phyloP scores from a whole-genome alignment of 2,329 filamentous ascomycete species.

The Microdochium trichocladiopsis region DNA sequence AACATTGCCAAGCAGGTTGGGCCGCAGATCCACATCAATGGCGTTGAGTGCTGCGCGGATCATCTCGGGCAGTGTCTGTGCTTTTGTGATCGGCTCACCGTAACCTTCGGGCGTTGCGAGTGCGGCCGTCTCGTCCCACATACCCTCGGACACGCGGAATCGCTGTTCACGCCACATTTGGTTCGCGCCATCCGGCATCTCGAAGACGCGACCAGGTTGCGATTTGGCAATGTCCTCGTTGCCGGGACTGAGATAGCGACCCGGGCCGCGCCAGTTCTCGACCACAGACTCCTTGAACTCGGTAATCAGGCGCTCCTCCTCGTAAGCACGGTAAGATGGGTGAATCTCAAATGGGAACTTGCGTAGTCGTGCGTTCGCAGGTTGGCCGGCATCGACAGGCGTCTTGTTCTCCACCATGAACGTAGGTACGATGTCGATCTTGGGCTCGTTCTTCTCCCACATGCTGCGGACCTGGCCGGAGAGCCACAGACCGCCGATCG shows the following conservation, averaged over 20 bases:
- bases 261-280: slow-evolving; percentile 82
- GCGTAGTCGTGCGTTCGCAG: slow-evolving; percentile 69
- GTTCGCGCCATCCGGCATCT: slow-evolving; percentile 96
- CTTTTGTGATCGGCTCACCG: slow-evolving; percentile 47
- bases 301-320: slow-evolving; percentile 88
- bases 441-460: slow-evolving; percentile 62
- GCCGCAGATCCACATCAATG: slow-evolving; percentile 84
- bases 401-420: slow-evolving; percentile 85
- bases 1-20: slow-evolving; percentile 78
- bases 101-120: slow-evolving; percentile 38
- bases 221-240: slow-evolving; percentile 72
- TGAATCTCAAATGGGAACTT: slow-evolving; percentile 56
- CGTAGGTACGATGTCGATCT: slow-evolving; percentile 72
- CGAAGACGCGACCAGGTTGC: slow-evolving; percentile 79
- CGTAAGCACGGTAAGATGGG: slow-evolving; percentile 70
- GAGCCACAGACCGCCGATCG: slow-evolving; percentile 82
- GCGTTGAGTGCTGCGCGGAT: slow-evolving; percentile 70
- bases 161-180: slow-evolving; percentile 88
- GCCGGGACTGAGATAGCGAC: slow-evolving; percentile 53
- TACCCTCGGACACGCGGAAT: slow-evolving; percentile 76
- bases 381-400: slow-evolving; percentile 77
- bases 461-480: slow-evolving; percentile 80
- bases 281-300: slow-evolving; percentile 98
- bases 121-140: slow-evolving; percentile 82
- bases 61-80: slow-evolving; percentile 76